Conservation (phyloP, 805 yeast species). For the Soucietia sequanensis region DNA sequence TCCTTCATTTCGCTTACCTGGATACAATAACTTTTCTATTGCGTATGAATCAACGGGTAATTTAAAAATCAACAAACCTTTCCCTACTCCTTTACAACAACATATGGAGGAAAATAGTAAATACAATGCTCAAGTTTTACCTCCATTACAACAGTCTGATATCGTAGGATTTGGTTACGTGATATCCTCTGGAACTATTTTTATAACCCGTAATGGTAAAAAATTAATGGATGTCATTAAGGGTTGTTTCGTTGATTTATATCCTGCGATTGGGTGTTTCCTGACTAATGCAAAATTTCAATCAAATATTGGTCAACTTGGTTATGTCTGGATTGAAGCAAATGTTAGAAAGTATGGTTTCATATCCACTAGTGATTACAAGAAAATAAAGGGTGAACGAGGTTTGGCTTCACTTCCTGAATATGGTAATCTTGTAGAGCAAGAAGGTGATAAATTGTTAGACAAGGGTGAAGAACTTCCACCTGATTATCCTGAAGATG, state of each 20-base stretch:
- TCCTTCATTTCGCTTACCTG: constrained; percentile 72
- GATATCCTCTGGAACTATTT: constrained; percentile 46
- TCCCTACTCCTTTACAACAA: constrained; percentile 46
- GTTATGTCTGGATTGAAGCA: constrained; percentile 49
- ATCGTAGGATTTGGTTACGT: constrained; percentile 56
- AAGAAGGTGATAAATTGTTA: constrained; percentile 49
- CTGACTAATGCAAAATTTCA: constrained; percentile 42
- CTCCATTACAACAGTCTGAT: constrained; percentile 52
- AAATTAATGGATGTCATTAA: constrained; percentile 50
- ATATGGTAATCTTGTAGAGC: constrained; percentile 35
- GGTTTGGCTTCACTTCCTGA: constrained; percentile 41
- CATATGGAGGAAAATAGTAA: constrained; percentile 40
- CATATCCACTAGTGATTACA: constrained; percentile 45
- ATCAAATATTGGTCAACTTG: constrained; percentile 44
- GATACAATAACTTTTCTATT: constrained; percentile 65
- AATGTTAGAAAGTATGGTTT: constrained; percentile 57
- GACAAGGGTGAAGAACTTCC: constrained; percentile 75
- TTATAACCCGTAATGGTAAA: constrained; percentile 56
- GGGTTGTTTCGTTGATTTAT: constrained; percentile 48
- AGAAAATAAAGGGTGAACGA: constrained; percentile 35
- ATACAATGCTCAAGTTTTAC: constrained; percentile 46
- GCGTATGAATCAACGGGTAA: constrained; percentile 76
- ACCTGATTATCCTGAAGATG: constrained; percentile 65
- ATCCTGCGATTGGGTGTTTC: constrained; percentile 55
- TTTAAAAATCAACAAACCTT: constrained; percentile 64